A percentile compares a stretch with the other conserved stretches of the same genome.
These are phyloP conservation scores for Trametes polyzona DNA, from an alignment of 1,284 basidiomycete species.

Conservation along the genomic window DNA sequence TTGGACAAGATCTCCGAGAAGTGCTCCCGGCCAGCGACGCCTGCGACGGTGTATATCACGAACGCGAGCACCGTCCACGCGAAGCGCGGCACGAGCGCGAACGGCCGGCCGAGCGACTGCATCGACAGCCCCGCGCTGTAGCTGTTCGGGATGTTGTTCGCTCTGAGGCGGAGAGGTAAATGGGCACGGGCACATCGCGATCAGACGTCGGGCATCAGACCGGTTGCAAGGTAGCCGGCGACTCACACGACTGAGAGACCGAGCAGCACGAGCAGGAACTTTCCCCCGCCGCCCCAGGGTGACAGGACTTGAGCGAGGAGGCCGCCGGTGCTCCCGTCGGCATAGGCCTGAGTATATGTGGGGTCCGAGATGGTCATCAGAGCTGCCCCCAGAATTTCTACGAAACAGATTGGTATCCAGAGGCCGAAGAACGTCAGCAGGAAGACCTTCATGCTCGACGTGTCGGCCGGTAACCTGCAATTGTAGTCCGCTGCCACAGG, in stretches of 20 bases:
- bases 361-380: constrained; percentile 61
- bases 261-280: constrained; percentile 62
- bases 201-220: background rate
- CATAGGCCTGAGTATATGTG: constrained; percentile 52
- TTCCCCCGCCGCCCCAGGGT: constrained; percentile 55
- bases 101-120: constrained; percentile 56
- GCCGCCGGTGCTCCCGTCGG: constrained; percentile 53
- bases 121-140: constrained; percentile 61
- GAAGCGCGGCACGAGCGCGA: constrained; percentile 61
- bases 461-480: constrained; percentile 51
- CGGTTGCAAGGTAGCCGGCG: background rate
- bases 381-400: constrained; percentile 57
- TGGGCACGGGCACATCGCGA: too few relatives aligned
- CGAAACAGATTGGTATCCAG: constrained; percentile 57
- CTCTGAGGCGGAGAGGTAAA: constrained; percentile 39
- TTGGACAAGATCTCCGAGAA: constrained; percentile 62
- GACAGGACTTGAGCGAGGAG: constrained; percentile 47
- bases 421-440: constrained; percentile 59
- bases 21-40: constrained; percentile 63
- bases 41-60: constrained; percentile 58
- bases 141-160: constrained; percentile 64
- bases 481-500: constrained; percentile 61
- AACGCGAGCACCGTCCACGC: constrained; percentile 61
- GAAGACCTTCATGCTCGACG: constrained; percentile 52
- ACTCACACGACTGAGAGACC: constrained; percentile 55